Conservation (phyloP, 768 basidiomycete species). For the Goffeauzyma gilvescens region DNA sequence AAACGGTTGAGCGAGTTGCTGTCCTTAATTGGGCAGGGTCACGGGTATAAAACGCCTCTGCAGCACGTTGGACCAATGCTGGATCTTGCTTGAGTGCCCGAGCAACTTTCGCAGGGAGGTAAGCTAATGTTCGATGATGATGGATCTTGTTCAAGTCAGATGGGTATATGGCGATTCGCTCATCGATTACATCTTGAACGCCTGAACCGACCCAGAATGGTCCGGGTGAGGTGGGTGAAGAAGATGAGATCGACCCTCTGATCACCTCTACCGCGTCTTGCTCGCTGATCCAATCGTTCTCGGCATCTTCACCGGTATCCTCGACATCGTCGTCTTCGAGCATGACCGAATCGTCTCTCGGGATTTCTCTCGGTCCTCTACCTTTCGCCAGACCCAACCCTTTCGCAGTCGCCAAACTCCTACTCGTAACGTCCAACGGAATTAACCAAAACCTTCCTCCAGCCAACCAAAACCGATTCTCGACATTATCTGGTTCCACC, state of each 20-base stretch:
- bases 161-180: conserved; percentile 62
- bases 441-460: conserved; percentile 36
- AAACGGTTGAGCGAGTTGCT: background rate
- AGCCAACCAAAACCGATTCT: conserved; percentile 92
- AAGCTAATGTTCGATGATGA: conserved; percentile 56
- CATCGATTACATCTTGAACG: conserved; percentile 19
- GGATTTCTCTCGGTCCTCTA: too few relatives aligned
- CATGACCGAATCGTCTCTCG: conserved; percentile 36
- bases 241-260: too few relatives aligned
- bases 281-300: conserved; percentile 16
- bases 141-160: conserved; percentile 42
- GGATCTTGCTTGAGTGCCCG: conserved; percentile 48
- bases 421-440: too few relatives aligned
- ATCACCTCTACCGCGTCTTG: too few relatives aligned
- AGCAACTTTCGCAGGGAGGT: conserved; percentile 61
- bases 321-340: conserved; percentile 47
- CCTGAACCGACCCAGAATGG: too few relatives aligned
- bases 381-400: too few relatives aligned
- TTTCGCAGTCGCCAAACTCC: too few relatives aligned
- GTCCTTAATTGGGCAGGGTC: conserved; percentile 72
- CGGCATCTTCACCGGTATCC: conserved; percentile 14
- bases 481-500: conserved; percentile 77
- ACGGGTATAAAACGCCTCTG: conserved; percentile 85
- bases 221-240: too few relatives aligned
- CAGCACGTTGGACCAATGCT: conserved; percentile 60